Base-by-base conservation (phyloP, 768 basidiomycete species). In the Panaeolus cyanescens region DNA sequence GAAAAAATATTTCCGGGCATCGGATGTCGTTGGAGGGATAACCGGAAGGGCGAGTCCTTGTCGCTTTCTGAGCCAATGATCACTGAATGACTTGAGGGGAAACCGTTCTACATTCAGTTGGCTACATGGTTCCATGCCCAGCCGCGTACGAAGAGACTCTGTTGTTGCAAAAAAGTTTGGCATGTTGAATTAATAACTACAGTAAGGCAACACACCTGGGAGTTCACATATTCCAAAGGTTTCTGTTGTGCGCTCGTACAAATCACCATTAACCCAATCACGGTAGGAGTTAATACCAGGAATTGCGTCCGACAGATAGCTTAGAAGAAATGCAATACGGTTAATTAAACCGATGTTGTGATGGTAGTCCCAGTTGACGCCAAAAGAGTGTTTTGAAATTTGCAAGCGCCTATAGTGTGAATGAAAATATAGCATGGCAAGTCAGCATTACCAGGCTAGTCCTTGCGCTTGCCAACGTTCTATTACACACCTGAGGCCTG, bases 191-290 rank as follows among this genome's bases (percentile, higher is more conserved):
- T 10, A 9, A 54, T 7, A 9, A 17, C 53, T 53, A 32, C 17
- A 12, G 12, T 4, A 53, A 25, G 32, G 42, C 7, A 15, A 59
- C 63, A 10, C 32, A 71, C 68, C 70, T 56, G 67, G 70, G 54
- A 71, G 55, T 4, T 37, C 37, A 32, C 70, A 71, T 1, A 71
- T 68, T 5, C 70, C 67, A 63, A 71, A 68, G 28, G 54, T 34
- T 50, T 69, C 67, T 1, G 32, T 40, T 13, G 65, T 64, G 4
- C 45, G 32, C 31, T 71, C 70, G 59, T 69, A 71, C 1, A 71
- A 33, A 42, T 71, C 70, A 19, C 67, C 62, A 61, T 71, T 71
- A 2, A 65, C 22, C 70, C 70, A 71, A 9, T 68, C 61, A 17
- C 34, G 3, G 53, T 69, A 71, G 6, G 67, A 62, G n/a, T 22